phyloP scores from a whole-genome alignment of 2,329 filamentous ascomycete genomes.

The Talaromyces sp. region DNA sequence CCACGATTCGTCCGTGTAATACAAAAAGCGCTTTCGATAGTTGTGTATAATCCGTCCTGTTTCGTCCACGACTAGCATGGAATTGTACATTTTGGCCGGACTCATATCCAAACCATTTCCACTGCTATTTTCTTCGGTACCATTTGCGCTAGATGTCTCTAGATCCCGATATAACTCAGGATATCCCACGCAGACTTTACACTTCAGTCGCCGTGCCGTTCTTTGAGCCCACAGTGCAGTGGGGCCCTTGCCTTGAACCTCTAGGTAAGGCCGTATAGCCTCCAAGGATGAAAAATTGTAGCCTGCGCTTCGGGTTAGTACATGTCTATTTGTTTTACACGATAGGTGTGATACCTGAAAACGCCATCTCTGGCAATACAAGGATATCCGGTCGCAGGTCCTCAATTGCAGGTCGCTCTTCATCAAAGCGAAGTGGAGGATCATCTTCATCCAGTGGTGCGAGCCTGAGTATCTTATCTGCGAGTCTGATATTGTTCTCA shows the following conservation, averaged over 20 bases:
- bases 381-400: constrained; percentile 53
- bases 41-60: constrained; percentile 56
- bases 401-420: constrained; percentile 24
- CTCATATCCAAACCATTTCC: neutral
- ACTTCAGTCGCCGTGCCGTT: constrained; percentile 55
- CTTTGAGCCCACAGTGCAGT: constrained; percentile 59
- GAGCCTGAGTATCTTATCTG: constrained; percentile 43
- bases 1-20: constrained; percentile 67
- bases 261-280: constrained; percentile 59
- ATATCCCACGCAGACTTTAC: constrained; percentile 64
- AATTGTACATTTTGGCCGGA: constrained; percentile 54
- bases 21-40: constrained; percentile 65
- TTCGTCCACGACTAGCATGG: constrained; percentile 58
- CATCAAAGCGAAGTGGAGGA: neutral
- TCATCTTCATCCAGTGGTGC: neutral
- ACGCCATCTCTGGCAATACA: constrained; percentile 62
- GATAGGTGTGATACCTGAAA: constrained; percentile 49
- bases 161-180: constrained; percentile 49
- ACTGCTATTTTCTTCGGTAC: neutral
- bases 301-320: constrained; percentile 39
- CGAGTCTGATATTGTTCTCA: constrained; percentile 45
- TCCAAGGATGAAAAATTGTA: constrained; percentile 63
- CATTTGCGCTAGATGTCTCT: neutral
- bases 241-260: constrained; percentile 56
- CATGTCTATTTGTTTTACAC: neutral